A percentile compares a stretch with the other conserved stretches of the same genome.
Conservation (phyloP, 148 eudicot species). For the Salicornia ramosissima region DNA sequence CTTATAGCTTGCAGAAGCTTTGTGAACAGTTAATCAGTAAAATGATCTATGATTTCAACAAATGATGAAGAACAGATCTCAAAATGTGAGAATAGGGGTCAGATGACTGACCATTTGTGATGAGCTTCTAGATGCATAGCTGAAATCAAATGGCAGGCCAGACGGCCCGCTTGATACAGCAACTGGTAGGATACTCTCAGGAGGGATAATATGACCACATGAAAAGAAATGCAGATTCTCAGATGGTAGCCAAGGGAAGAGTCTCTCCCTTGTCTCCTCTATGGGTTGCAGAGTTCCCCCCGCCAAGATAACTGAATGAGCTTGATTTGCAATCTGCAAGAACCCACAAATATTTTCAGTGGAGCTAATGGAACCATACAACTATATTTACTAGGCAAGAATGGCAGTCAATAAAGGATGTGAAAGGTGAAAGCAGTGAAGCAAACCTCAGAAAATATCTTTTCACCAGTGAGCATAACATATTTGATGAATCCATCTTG, state of each 20-base stretch:
- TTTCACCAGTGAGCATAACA: conserved; percentile 96
- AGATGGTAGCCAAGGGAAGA: conserved; percentile 62
- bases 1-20: background rate
- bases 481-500: conserved; percentile 72
- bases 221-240: conserved; percentile 73
- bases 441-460: conserved; percentile 82
- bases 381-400: background rate
- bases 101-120: conserved; percentile 52
- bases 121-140: conserved; percentile 68
- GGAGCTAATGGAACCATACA: background rate
- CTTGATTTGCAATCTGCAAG: conserved; percentile 65
- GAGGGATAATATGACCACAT: conserved; percentile 86
- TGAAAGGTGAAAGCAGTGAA: conserved; percentile 1
- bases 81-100: background rate
- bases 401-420: background rate
- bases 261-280: conserved; percentile 82
- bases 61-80: background rate
- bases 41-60: background rate
- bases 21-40: background rate
- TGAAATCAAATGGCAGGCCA: conserved; percentile 76
- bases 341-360: background rate
- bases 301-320: conserved; percentile 79
- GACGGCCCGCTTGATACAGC: conserved; percentile 84
- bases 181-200: conserved; percentile 79
- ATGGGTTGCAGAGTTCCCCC: conserved; percentile 96